Evolutionary conservation across 345 rosid genomes (phyloP).

Genomic region (Combretum micranthum): DNA sequence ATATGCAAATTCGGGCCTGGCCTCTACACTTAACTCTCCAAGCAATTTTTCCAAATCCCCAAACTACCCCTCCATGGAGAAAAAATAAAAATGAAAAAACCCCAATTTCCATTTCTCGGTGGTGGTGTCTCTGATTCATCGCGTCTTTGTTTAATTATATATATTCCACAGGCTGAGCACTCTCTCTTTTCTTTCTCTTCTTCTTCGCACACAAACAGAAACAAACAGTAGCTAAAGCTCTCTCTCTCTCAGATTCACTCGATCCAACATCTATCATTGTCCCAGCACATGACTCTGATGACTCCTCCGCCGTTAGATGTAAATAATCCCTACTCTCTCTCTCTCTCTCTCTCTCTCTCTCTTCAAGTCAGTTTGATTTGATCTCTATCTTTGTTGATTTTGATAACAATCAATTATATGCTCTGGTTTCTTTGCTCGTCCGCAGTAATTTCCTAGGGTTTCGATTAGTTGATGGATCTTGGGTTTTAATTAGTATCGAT

Average conservation of each 20-base stretch:
- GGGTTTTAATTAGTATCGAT: not conserved
- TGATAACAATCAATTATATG: slow-evolving; percentile 1
- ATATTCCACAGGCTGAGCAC: slow-evolving; percentile 2
- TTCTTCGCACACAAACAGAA: not conserved
- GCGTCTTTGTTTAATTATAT: slow-evolving; percentile 5
- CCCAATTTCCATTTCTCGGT: slow-evolving; percentile 10
- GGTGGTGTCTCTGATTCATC: slow-evolving; percentile 14
- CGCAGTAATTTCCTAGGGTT: slow-evolving; percentile 21
- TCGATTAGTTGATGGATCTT: slow-evolving; percentile 37
- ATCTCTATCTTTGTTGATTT: not conserved
- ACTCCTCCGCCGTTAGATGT: slow-evolving; percentile 49
- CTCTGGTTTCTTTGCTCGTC: not conserved
- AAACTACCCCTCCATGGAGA: too few relatives aligned
- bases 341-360: slow-evolving; percentile 6
- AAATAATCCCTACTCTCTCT: slow-evolving; percentile 7
- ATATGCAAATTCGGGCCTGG: too few relatives aligned
- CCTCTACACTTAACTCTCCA: too few relatives aligned
- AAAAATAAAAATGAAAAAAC: too few relatives aligned
- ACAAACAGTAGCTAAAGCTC: slow-evolving; percentile 2
- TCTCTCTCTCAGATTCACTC: slow-evolving; percentile 10
- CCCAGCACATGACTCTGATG: slow-evolving; percentile 44
- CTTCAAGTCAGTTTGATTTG: slow-evolving; percentile 1
- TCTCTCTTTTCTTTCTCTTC: slow-evolving; percentile 5
- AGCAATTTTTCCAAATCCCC: too few relatives aligned
- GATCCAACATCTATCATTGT: slow-evolving; percentile 19